A percentile compares a stretch with the other conserved stretches of the same genome.
Evolutionary conservation across 179 eudicot genomes (phyloP).

Genomic region (Beta lomatogona): DNA sequence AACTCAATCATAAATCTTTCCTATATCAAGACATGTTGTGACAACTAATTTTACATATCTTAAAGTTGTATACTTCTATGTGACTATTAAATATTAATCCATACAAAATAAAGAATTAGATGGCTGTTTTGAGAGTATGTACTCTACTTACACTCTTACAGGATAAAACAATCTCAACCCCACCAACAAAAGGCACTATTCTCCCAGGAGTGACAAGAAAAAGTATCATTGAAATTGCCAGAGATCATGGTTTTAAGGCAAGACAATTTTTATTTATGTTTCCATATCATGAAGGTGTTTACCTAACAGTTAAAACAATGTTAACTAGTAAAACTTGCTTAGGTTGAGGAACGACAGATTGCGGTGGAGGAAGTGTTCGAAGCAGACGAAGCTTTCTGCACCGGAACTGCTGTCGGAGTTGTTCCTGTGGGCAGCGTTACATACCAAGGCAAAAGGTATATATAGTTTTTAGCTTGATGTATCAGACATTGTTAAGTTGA

Average conservation of each 20-base stretch:
- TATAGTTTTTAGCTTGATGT: too few species aligned
- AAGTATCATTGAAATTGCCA: constrained; percentile 44
- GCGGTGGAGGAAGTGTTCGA: constrained; percentile 69
- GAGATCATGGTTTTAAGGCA: constrained; percentile 41
- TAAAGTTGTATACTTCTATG: too few species aligned
- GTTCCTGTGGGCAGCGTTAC: constrained; percentile 75
- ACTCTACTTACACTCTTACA: constrained; percentile 20
- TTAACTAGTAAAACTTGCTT: neutral
- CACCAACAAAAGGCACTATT: constrained; percentile 43
- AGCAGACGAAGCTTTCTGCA: constrained; percentile 87
- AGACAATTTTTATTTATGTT: neutral
- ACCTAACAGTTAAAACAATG: too few species aligned
- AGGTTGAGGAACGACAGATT: constrained; percentile 77
- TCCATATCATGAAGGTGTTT: neutral
- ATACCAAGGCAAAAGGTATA: constrained; percentile 58
- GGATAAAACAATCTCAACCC: constrained; percentile 42
- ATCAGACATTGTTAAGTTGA: neutral
- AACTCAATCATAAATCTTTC: too few species aligned
- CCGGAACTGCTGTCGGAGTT: constrained; percentile 82
- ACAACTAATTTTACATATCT: too few species aligned
- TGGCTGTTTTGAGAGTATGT: too few species aligned
- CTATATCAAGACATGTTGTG: too few species aligned
- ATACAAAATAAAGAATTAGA: too few species aligned
- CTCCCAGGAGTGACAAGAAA: constrained; percentile 47
- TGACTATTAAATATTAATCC: too few species aligned